Percentiles rank a stretch among this genome's conserved stretches.
phyloP scores from a whole-genome alignment of 139 green algal species.

The Asterochloris sp. region DNA sequence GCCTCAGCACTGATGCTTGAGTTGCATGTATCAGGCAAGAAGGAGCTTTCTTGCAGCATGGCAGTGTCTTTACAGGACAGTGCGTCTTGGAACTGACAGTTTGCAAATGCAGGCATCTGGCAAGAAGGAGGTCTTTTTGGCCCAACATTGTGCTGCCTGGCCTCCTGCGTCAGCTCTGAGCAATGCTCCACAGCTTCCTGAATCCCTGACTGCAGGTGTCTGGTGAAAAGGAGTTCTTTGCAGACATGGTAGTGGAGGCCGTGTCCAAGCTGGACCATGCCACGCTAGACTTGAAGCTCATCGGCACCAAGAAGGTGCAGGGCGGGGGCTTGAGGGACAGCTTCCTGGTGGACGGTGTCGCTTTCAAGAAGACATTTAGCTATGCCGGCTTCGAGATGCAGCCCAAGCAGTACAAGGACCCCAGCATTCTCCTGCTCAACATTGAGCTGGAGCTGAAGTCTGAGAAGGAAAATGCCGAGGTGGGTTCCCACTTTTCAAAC shows the following conservation, averaged over 20 bases:
- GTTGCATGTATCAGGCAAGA: too few relatives aligned
- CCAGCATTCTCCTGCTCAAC: constrained; percentile 97
- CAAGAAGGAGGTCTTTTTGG: background rate
- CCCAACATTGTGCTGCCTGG: too few relatives aligned
- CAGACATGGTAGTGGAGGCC: constrained; percentile 93
- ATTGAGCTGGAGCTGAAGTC: constrained; percentile 98
- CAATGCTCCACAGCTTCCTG: background rate
- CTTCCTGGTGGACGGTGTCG: constrained; percentile 97
- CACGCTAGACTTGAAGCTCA: constrained; percentile 85
- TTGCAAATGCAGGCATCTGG: too few relatives aligned
- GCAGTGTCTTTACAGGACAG: background rate
- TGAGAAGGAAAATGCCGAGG: constrained; percentile 98
- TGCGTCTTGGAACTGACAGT: too few relatives aligned
- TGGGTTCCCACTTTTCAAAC: constrained; percentile 25
- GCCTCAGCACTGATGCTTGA: too few relatives aligned
- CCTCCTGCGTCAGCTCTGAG: background rate
- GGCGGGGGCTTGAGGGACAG: constrained; percentile 91
- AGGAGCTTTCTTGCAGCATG: background rate
- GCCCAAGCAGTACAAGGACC: constrained; percentile 87
- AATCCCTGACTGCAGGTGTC: constrained; percentile 49
- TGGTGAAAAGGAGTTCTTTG: constrained; percentile 98
- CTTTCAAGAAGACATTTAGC: constrained; percentile 99
- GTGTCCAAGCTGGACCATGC: constrained; percentile 78
- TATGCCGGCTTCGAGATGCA: constrained; percentile 99
- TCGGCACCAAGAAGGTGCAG: constrained; percentile 93